A percentile compares a stretch with the other conserved stretches of the same genome.
These are phyloP conservation scores for Coniferiporia sulphurascens DNA, from an alignment of 1,284 basidiomycete species.

Conservation along the genomic window DNA sequence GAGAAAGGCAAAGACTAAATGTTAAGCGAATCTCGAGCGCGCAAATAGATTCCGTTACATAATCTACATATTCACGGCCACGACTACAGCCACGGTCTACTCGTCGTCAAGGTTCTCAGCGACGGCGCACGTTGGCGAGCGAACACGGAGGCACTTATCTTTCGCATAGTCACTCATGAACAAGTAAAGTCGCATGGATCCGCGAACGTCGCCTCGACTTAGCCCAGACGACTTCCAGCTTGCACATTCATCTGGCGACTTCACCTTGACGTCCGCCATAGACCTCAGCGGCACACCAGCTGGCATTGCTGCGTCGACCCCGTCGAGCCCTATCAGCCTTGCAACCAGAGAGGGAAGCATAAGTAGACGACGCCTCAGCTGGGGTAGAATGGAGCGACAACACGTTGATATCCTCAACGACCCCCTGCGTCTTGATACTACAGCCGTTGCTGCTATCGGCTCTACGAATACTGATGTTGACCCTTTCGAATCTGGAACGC, in stretches of 20 bases:
- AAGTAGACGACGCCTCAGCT: constrained; percentile 17
- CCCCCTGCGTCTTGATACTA: constrained; percentile 14
- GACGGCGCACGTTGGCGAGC: background rate
- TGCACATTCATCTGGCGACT: constrained; percentile 14
- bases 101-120: background rate
- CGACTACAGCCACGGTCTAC: no score
- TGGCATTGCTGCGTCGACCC: constrained; percentile 5
- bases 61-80: no score
- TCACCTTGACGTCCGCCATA: constrained; percentile 52
- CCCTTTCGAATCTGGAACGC: constrained; percentile 12
- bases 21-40: no score
- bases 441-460: background rate
- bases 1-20: no score
- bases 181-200: background rate
- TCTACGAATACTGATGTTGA: background rate
- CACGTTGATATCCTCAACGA: constrained; percentile 17
- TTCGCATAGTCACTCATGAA: background rate
- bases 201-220: background rate
- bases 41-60: no score
- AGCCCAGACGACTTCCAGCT: background rate
- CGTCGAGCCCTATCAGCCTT: constrained; percentile 12
- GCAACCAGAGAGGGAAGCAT: constrained; percentile 14
- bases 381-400: constrained; percentile 19
- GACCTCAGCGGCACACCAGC: constrained; percentile 45
- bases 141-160: background rate